A percentile compares a stretch with the other conserved stretches of the same genome.
phyloP scores from a whole-genome alignment of 345 rosid genomes.

The Murraya paniculata region DNA sequence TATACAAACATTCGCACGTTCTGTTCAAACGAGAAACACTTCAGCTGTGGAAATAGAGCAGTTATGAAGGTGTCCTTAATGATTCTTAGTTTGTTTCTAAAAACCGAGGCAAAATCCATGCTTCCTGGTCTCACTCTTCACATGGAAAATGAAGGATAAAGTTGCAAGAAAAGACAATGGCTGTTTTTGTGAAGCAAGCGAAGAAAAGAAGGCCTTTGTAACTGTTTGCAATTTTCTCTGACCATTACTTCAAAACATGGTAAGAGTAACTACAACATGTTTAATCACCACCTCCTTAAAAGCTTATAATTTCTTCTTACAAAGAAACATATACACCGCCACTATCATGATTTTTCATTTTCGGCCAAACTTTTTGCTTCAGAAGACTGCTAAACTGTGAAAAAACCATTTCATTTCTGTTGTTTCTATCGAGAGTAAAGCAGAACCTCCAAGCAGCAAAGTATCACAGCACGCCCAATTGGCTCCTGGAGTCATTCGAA shows the following conservation, averaged over 20 bases:
- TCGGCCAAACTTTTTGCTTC: conserved; percentile 1
- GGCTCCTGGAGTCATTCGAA: conserved; percentile 46
- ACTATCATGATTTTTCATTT: background rate
- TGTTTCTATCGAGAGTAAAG: conserved; percentile 17
- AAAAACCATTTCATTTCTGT: conserved; percentile 18
- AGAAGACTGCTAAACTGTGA: conserved; percentile 21
- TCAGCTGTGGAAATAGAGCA: background rate
- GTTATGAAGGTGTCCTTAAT: background rate
- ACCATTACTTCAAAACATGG: conserved; percentile 2
- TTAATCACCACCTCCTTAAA: background rate
- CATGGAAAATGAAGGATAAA: background rate
- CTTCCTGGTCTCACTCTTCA: background rate
- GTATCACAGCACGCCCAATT: conserved; percentile 26
- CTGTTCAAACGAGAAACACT: background rate
- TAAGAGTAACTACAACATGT: conserved; percentile 7
- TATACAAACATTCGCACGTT: background rate
- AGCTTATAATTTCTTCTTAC: background rate
- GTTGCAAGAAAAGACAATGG: background rate
- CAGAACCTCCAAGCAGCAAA: conserved; percentile 5
- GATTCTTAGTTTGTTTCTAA: background rate
- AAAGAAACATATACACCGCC: conserved; percentile 11
- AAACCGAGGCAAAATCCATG: background rate
- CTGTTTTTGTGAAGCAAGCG: background rate
- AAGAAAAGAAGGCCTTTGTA: background rate
- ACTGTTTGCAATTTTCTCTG: conserved; percentile 2